Percentiles rank a stretch among this genome's conserved stretches.
Conservation (phyloP, 257 asterid genomes). For the Cruciata laevipes region DNA sequence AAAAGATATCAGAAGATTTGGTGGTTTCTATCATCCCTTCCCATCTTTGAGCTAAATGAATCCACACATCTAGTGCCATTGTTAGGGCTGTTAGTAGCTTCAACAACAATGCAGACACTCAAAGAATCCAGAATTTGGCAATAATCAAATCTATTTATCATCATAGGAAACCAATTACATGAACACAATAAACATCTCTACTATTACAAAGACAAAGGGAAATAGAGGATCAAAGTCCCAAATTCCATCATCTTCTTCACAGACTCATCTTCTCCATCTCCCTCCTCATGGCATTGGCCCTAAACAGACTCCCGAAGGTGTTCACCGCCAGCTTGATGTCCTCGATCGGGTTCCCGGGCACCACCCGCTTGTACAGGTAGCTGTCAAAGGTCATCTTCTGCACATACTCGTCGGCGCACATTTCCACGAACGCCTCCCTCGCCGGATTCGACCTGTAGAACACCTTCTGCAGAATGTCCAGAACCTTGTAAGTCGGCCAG, state of each 20-base stretch:
- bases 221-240: background rate
- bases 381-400: conserved; percentile 95
- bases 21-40: no score
- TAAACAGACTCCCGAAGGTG: conserved; percentile 77
- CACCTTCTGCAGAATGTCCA: conserved; percentile 79
- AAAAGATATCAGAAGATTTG: no score
- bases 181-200: background rate
- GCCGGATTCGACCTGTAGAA: conserved; percentile 87
- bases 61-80: no score
- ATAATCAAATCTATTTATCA: background rate
- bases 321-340: conserved; percentile 84
- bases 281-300: conserved; percentile 80
- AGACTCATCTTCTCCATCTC: conserved; percentile 78
- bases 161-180: background rate
- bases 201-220: background rate
- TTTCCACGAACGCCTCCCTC: conserved; percentile 83
- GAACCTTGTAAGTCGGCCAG: conserved; percentile 86
- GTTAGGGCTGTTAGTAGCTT: no score
- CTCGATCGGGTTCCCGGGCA: conserved; percentile 85
- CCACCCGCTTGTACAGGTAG: conserved; percentile 75
- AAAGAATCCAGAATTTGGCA: background rate
- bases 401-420: conserved; percentile 88
- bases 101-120: background rate
- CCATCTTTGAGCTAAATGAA: no score
- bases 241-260: conserved; percentile 15